phyloP scores from a whole-genome alignment of 345 rosid species.

The Citrus sinensis region DVS_A1.0 CM039164.1:28356501-28357000 shows the following conservation, averaged over 20 bases:
- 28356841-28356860: slow-evolving; percentile 1
- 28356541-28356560: too few species aligned
- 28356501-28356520: too few species aligned
- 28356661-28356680: neutral
- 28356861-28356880: neutral
- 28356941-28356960: slow-evolving; percentile 28
- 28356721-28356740: neutral
- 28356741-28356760: neutral
- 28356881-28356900: slow-evolving; percentile 26
- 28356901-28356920: slow-evolving; percentile 32
- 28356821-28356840: neutral
- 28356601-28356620: too few species aligned
- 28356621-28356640: neutral
- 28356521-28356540: too few species aligned
- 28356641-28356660: neutral
- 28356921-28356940: slow-evolving; percentile 14
- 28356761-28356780: neutral
- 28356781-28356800: neutral
- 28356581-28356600: neutral
- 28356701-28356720: neutral
- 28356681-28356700: too few species aligned
- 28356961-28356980: slow-evolving; percentile 22
- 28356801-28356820: neutral
- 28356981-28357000: slow-evolving; percentile 39
- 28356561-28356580: too few species aligned